These are phyloP conservation scores for Marvania coccoides DNA, from an alignment of 139 green algal genomes.

Conservation along the genomic window DNA sequence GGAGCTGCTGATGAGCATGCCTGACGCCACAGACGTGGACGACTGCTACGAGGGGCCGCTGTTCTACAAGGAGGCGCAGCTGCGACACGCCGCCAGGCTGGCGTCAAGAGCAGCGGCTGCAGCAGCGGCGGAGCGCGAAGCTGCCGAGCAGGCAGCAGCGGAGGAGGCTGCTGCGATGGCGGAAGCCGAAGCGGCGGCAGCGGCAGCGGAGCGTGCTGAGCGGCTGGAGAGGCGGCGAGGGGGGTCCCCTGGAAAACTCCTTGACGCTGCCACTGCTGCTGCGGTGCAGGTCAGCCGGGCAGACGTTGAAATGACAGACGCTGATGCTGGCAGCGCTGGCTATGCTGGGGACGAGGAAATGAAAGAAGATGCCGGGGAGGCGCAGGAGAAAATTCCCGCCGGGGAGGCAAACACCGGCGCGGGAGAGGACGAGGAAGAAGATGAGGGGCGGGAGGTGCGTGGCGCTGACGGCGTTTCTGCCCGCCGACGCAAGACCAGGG, in stretches of 20 bases:
- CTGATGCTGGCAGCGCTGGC: too few species aligned
- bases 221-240: too few species aligned
- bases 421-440: not conserved
- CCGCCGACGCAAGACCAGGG: not conserved
- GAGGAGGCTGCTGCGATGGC: not conserved
- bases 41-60: not conserved
- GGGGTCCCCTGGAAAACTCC: too few species aligned
- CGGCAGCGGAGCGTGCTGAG: too few species aligned
- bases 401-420: too few species aligned
- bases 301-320: too few species aligned
- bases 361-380: too few species aligned
- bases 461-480: not conserved
- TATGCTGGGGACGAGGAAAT: too few species aligned
- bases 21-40: not conserved
- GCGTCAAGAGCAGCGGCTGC: not conserved
- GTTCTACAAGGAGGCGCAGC: not conserved
- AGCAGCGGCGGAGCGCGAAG: not conserved
- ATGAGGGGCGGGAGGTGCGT: not conserved
- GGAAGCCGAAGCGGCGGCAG: not conserved
- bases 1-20: constrained; percentile 23
- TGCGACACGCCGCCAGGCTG: not conserved
- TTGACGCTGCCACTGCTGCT: too few species aligned
- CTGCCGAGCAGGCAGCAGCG: not conserved
- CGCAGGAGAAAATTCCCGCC: too few species aligned
- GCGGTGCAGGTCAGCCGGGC: too few species aligned